Evolutionary conservation across 1,284 basidiomycete genomes (phyloP), one percentile per base, ranked within the genome.

Genomic region (Austroboletus novae-zelandiae): DNA sequence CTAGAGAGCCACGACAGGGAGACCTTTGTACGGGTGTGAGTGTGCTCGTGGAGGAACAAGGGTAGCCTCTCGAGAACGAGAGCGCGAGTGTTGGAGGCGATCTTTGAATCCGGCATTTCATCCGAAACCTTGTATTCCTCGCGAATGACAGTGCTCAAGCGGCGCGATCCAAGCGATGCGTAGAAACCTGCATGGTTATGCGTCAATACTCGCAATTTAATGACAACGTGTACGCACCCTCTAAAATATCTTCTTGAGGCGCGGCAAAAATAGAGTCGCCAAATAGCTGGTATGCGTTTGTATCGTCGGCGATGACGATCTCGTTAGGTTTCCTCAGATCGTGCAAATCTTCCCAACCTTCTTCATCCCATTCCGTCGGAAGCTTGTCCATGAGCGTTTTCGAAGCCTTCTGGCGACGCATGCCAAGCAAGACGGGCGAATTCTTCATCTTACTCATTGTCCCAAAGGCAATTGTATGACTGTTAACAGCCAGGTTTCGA

Each of bases 1-100:
- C 80, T 75, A 43, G 81, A 84, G 37, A 98, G 72, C 88, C 89
- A 93, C 15, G 81, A 82, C 45, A 82, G 80, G 7, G 88, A 80
- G 30, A 90, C 77, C 27, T 81, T 79, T 1, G 87, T 84, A 31
- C 79, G 77, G 3, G 83, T 76, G 61, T 91, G 85, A 0, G 83
- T 84, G 52, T 93, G 88, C 61, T 97, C 94, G 48, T 97, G 89
- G 9, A 98, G 74, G 74, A 98, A 98, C 31, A 99, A 75, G 0
- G 94, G 92, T 13, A 97, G 75, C 25, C 96, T 78, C 69, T 98
- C 91, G n/a, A 96, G 71, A 2, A 96, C 83, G 31, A 93, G 74
- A 2, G 72, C 59, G 8, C 81, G 79, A 9, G 77, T 77, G 11
- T 83, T 80, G 2, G 62, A 60, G 0, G 83, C 78, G 30, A 70